Base-by-base conservation (phyloP, 768 basidiomycete genomes). In the Tricholoma furcatifolium region DNA sequence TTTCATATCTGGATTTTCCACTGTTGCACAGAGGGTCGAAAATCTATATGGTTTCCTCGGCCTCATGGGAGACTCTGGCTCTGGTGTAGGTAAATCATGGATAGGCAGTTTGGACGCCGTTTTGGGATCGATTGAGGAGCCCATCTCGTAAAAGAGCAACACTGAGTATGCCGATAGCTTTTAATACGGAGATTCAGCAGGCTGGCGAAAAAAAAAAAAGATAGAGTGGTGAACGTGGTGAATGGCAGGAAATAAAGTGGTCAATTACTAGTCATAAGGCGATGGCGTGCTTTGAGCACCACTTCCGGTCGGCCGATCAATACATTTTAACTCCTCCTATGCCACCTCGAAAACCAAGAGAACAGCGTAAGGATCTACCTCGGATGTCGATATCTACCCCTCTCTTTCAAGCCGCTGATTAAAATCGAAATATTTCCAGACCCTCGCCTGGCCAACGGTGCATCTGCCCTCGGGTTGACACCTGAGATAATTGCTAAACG, bases 1-100 rank as follows among this genome's bases (percentile, higher is more conserved):
- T 69, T 96, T 95, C 72, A 87, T 88, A 50, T 80, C 79, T 0
- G 93, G 93, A 60, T 92, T 91, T 62, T 96, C 93, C 52, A 96
- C 92, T 4, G 92, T 94, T 20, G 90, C 93, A 55, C 91, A 93
- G 53, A 91, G 74, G 14, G 91, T 93, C n/a, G 90, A 88, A 68
- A 93, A 92, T n/a, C 83, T 79, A 70, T 93, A 91, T 0, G 88
- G 88, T 67, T 84, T 83, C 54, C 89, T 79, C 20, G 79, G 70
- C 41, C 82, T 69, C 55, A 78, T 66, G 2, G 90, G 90, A 0
- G 89, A 87, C 53, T 91, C 90, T 24, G 90, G 86, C 59, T 90
- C 89, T 56, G 90, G 90, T 0, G 90, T 92, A 14, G 87, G 88
- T 23, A 91, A 73, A 57, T 88, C 83, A 64, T 83, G 74, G 23